phyloP scores from a whole-genome alignment of 331 rosid species.

The Ulmus americana region DNA sequence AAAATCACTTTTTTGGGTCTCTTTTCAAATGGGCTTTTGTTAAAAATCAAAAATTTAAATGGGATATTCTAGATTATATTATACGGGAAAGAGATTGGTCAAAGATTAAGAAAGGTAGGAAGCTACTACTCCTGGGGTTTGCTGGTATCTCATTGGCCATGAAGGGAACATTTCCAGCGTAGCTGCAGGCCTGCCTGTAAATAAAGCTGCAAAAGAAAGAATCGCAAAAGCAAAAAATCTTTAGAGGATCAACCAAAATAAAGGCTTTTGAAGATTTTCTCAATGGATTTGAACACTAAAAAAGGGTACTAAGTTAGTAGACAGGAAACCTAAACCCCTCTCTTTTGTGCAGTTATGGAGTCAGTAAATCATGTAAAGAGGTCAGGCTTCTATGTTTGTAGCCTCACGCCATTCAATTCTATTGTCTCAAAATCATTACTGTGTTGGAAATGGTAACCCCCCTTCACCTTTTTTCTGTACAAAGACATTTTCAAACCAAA shows the following conservation, averaged over 20 bases:
- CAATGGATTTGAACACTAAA: neutral
- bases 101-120: constrained; percentile 6
- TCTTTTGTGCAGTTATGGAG: constrained; percentile 61
- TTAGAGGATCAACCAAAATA: constrained; percentile 45
- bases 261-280: constrained; percentile 20
- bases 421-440: constrained; percentile 53
- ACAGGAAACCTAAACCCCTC: constrained; percentile 45
- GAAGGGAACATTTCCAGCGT: constrained; percentile 99
- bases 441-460: constrained; percentile 53
- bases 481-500: constrained; percentile 39
- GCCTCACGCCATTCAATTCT: constrained; percentile 55
- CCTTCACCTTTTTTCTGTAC: constrained; percentile 21
- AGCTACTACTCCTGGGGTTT: constrained; percentile 48
- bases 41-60: too few species aligned
- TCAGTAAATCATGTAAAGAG: constrained; percentile 50
- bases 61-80: too few species aligned
- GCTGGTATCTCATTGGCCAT: constrained; percentile 93
- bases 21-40: too few species aligned
- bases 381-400: constrained; percentile 57
- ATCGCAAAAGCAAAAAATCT: constrained; percentile 45
- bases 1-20: neutral
- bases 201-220: constrained; percentile 76
- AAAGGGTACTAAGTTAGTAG: neutral
- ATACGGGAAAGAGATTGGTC: constrained; percentile 19
- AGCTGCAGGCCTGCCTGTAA: constrained; percentile 82